These are phyloP conservation scores for Fraxinus greggii DNA, from an alignment of 305 asterid species.

Conservation along the genomic window DNA sequence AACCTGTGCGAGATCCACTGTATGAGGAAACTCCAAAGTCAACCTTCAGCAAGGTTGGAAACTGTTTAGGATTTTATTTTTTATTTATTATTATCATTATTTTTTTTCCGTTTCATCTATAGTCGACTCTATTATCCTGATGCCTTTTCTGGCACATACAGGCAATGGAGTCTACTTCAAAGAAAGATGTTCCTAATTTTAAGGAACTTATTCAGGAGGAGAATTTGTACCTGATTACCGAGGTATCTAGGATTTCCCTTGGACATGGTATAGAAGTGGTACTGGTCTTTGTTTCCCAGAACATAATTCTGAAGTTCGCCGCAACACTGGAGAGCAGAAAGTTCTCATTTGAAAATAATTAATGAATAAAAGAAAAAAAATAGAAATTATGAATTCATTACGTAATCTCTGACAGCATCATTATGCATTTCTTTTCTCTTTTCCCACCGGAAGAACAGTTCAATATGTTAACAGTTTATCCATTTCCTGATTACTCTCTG, in stretches of 20 bases:
- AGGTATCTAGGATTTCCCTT: slow-evolving; percentile 41
- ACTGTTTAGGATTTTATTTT: slow-evolving; percentile 14
- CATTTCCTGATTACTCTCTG: neutral
- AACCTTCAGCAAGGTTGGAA: slow-evolving; percentile 61
- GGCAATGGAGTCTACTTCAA: slow-evolving; percentile 87
- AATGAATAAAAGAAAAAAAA: neutral
- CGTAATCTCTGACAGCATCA: neutral
- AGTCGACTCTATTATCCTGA: neutral
- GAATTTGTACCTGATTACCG: slow-evolving; percentile 78
- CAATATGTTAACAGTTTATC: neutral
- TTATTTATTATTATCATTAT: no score
- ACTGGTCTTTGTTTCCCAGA: neutral
- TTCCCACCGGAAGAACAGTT: neutral
- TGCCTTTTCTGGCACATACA: slow-evolving; percentile 29
- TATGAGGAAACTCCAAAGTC: slow-evolving; percentile 73
- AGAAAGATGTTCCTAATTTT: slow-evolving; percentile 64
- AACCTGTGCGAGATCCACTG: slow-evolving; percentile 67
- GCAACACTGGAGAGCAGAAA: neutral
- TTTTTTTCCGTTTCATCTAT: neutral
- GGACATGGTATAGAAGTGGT: neutral
- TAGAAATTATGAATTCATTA: neutral
- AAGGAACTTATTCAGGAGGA: slow-evolving; percentile 71
- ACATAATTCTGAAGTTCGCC: neutral
- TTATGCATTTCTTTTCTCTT: neutral
- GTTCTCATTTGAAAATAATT: neutral